These are phyloP conservation scores for Amoeboradix gromovi DNA, from an alignment of 371 early-diverging fungal genomes.

Conservation along the genomic window DNA sequence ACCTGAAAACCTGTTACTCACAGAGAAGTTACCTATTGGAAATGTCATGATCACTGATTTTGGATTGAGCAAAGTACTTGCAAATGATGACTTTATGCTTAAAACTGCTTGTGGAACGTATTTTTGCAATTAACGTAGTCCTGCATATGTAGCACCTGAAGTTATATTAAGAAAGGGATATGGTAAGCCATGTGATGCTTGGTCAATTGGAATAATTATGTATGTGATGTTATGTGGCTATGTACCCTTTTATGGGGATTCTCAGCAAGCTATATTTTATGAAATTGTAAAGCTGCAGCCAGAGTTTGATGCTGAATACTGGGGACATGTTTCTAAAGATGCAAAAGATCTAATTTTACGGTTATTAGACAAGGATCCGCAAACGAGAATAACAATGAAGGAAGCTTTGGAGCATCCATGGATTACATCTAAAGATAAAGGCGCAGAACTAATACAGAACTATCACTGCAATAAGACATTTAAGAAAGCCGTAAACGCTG, in stretches of 20 bases:
- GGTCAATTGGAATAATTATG: conserved; percentile 24
- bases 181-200: conserved; percentile 27
- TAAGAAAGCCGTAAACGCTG: neutral
- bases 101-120: conserved; percentile 9
- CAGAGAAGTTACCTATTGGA: conserved; percentile 4
- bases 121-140: neutral
- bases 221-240: conserved; percentile 11
- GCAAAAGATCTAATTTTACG: neutral
- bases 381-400: neutral
- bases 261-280: neutral
- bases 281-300: neutral
- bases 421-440: neutral
- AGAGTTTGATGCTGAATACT: neutral
- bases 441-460: neutral
- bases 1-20: conserved; percentile 15
- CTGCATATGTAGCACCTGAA: conserved; percentile 11
- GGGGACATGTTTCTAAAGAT: neutral
- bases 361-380: neutral
- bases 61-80: conserved; percentile 13
- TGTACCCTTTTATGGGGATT: conserved; percentile 1
- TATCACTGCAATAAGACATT: neutral
- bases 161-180: conserved; percentile 18
- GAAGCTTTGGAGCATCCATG: neutral
- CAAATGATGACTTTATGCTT: conserved; percentile 5
- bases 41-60: conserved; percentile 17